Percentiles rank a stretch among this genome's conserved stretches.
These are phyloP conservation scores for Silene noctiflora DNA, from an alignment of 179 eudicot genomes.

Conservation along the genomic window DNA sequence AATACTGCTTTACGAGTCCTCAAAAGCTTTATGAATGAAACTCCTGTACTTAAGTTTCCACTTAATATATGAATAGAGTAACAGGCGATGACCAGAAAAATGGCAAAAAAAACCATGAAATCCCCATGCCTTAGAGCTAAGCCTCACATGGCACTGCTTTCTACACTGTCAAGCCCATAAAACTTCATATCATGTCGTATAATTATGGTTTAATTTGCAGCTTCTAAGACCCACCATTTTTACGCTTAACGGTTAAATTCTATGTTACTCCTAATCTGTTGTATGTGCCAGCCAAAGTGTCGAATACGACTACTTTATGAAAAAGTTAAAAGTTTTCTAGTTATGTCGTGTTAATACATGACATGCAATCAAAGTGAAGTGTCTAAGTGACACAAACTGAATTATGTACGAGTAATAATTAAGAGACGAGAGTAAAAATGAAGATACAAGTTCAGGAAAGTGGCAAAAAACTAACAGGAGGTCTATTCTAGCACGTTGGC, in stretches of 20 bases:
- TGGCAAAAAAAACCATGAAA: conserved; percentile 14
- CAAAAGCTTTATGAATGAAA: not conserved
- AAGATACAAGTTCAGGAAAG: not conserved
- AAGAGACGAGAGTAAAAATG: too few species aligned
- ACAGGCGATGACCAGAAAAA: conserved; percentile 19
- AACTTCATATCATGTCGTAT: not conserved
- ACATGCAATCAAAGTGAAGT: too few species aligned
- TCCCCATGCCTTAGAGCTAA: conserved; percentile 31
- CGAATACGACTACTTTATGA: too few species aligned
- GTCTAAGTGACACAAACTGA: too few species aligned
- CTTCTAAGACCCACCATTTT: conserved; percentile 20
- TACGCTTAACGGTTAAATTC: not conserved
- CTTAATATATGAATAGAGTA: conserved; percentile 12
- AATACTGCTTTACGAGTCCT: not conserved
- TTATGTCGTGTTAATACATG: too few species aligned
- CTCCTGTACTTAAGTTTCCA: not conserved
- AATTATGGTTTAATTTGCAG: conserved; percentile 20
- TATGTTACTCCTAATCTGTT: too few species aligned
- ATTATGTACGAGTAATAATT: too few species aligned
- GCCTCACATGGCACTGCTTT: conserved; percentile 34
- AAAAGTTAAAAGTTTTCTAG: too few species aligned
- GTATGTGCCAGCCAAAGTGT: too few species aligned
- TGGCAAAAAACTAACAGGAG: conserved; percentile 4
- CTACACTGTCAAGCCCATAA: conserved; percentile 18
- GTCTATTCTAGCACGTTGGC: conserved; percentile 29